Base-by-base conservation (phyloP, 2,329 filamentous ascomycete species). In the Trichoderma sp. region DNA sequence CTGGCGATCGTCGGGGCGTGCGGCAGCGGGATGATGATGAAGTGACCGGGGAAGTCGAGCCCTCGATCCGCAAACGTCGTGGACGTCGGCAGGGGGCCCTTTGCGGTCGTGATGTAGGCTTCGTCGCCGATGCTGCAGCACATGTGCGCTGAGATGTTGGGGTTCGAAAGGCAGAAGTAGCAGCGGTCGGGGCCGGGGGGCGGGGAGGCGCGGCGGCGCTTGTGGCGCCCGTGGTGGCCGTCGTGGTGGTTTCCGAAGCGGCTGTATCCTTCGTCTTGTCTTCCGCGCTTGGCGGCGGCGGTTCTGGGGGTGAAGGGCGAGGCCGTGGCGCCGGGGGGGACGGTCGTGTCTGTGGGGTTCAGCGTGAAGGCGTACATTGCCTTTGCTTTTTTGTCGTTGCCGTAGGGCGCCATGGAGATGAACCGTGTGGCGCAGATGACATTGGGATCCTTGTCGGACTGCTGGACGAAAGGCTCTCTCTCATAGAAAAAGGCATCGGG, bases 101-200 rank as follows among this genome's bases (percentile, higher is more conserved):
- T 97, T 66, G 95, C 92, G 26, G 90, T 95, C 30, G 95, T 96
- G 63, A 98, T 79, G 76, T 98, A 98, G 62, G 88, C 85, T 67
- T 96, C 90, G 19, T 93, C 88, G 61, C 91, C 95, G 68, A 99
- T 94, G 28, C 90, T 93, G 69, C 90, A 90, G 72, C 97, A 90
- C 77, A 99, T 90, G 78, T 99, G 94, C 1, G 89, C 90, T 60
- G 91, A 90, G 51, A 95, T 81, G 67, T 90, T 90, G 6, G 90
- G 87, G 75, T 96, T 97, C 6, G 92, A 93, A 12, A 99, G 83
- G 74, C 95, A 99, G 80, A 99, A 98, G 81, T 95, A 99, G 79
- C 95, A 99, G 72, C 90, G 85, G 60, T 89, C 88, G 2, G 92
- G 92, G 0, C 88, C 87, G 0, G 87, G 88, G 7, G 86, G 87